Percentiles rank a stretch among this genome's conserved stretches.
phyloP scores from a whole-genome alignment of 2,329 filamentous ascomycete species.

The Verticillium albo-atrum region DNA sequence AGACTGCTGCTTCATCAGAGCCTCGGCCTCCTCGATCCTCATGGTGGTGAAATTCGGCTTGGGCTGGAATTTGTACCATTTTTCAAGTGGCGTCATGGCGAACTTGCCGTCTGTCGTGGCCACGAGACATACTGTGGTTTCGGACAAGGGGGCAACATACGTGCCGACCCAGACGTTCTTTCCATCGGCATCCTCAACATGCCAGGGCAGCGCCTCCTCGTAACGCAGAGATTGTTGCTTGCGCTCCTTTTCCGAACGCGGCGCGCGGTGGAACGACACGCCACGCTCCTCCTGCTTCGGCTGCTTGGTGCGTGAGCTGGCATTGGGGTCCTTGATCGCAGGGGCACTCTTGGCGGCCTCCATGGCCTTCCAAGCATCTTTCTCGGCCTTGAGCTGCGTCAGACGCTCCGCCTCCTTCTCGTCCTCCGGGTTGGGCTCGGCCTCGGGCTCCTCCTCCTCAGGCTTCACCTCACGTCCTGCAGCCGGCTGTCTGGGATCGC shows the following conservation, averaged over 20 bases:
- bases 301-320: conserved; percentile 55
- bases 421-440: conserved; percentile 39
- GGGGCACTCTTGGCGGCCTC: conserved; percentile 94
- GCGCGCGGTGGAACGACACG: conserved; percentile 79
- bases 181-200: conserved; percentile 92
- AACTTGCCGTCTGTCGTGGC: conserved; percentile 63
- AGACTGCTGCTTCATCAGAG: conserved; percentile 73
- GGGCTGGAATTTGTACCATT: conserved; percentile 85
- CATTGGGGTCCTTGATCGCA: conserved; percentile 54
- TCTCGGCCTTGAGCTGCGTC: conserved; percentile 70
- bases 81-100: conserved; percentile 86
- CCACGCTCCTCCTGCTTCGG: conserved; percentile 74
- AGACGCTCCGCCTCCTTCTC: conserved; percentile 58
- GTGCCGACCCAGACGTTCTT: conserved; percentile 92
- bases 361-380: conserved; percentile 78
- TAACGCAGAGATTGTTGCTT: conserved; percentile 73
- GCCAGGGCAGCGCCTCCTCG: conserved; percentile 94
- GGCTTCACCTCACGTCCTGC: conserved; percentile 61
- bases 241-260: conserved; percentile 73
- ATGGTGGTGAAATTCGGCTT: conserved; percentile 77
- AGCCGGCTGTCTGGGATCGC: conserved; percentile 71
- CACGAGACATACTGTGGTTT: conserved; percentile 76
- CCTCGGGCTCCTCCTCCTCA: conserved; percentile 32
- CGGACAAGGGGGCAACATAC: conserved; percentile 84
- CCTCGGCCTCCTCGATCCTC: conserved; percentile 80